Percentiles rank a stretch among this genome's conserved stretches.
These are phyloP conservation scores for Tolypocladium nubicola DNA, from an alignment of 2,329 filamentous ascomycete genomes.

Conservation along the genomic window DNA sequence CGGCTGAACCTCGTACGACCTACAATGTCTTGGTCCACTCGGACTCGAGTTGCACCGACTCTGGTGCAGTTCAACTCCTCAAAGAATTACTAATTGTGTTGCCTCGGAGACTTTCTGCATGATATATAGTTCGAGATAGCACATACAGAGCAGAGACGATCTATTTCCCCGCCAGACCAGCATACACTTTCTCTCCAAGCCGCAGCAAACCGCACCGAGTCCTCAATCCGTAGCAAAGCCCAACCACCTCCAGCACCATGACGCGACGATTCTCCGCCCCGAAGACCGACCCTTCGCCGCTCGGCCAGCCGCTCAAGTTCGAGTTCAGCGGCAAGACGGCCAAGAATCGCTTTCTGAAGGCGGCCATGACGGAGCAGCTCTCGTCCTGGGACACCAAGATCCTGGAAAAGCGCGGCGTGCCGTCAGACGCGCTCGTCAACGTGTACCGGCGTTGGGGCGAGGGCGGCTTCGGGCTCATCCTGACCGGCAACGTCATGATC, in stretches of 20 bases:
- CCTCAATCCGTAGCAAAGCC: background rate
- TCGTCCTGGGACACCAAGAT: constrained; percentile 48
- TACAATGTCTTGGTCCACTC: background rate
- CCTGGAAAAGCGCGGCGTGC: constrained; percentile 34
- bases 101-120: background rate
- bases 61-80: background rate
- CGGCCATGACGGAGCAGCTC: constrained; percentile 54
- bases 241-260: constrained; percentile 3
- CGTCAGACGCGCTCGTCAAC: constrained; percentile 31
- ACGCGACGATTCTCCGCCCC: constrained; percentile 1
- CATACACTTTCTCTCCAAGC: background rate
- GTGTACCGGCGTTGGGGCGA: constrained; percentile 52
- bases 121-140: too few relatives aligned
- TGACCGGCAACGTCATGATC: constrained; percentile 56
- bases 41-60: too few relatives aligned
- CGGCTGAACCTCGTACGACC: too few relatives aligned
- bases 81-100: background rate
- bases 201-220: background rate
- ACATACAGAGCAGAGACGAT: too few relatives aligned
- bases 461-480: constrained; percentile 41
- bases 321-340: constrained; percentile 43
- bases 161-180: too few relatives aligned
- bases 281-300: constrained; percentile 8
- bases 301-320: constrained; percentile 36
- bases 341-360: constrained; percentile 57